Base-by-base conservation (phyloP, 305 asterid species). In the Lippia alba region DNA sequence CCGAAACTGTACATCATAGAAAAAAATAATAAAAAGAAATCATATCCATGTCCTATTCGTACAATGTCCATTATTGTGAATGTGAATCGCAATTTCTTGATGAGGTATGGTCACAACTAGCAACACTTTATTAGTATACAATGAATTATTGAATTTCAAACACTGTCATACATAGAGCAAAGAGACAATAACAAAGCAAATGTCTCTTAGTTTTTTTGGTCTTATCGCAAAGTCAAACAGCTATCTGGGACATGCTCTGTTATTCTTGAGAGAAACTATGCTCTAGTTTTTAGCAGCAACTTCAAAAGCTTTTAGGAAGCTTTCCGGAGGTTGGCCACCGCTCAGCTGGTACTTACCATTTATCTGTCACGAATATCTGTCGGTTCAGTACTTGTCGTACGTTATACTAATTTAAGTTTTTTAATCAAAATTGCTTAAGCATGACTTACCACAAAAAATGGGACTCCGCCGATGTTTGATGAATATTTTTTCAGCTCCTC, bases 281-380 rank as follows among this genome's bases (percentile, higher is more conserved):
- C 24, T 61, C 61, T 51, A 69, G 15, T 54, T 44, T 49, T 30
- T 73, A 56, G 87, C 88, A 74, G 90, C 94, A 32, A 76, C 74
- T 76, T 85, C 78, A 74, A 91, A 91, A 58, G 89, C 86, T 66
- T 66, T 84, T 61, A 87, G 80, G 74, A 94, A 91, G 76, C 72
- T 80, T 58, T 80, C 91, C 12, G 84, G 76, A 44, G 91, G 89
- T 70, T 89, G 93, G 56, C 93, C 91, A 70, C 96, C 96, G 15
- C 84, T 85, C 74, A 89, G 45, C 62, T 83, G 79, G 75, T 75
- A 56, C 83, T 85, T 80, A 69, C 85, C 90, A 46, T 89, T 85
- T 46, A 89, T 80, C 96, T 85, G 87, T 64, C 20, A 61, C 12
- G 57, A 18, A 40, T 17, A 74, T 32, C 0, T 4, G 57, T 15